phyloP scores from a whole-genome alignment of 2,329 filamentous ascomycete species.

The Septoria petroselini region DNA sequence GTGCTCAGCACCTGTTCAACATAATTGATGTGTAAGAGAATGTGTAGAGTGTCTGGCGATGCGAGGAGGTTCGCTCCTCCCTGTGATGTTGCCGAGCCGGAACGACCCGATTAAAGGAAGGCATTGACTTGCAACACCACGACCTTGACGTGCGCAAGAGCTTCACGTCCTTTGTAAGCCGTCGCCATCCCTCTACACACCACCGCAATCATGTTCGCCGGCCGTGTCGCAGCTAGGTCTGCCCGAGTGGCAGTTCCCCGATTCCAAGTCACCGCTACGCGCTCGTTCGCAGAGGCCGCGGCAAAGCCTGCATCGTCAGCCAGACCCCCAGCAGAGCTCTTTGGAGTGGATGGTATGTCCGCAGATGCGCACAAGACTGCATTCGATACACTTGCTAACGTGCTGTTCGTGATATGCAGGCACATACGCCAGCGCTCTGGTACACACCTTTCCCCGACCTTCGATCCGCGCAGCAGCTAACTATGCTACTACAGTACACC shows the following conservation, averaged over 20 bases:
- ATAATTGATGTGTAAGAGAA: too few relatives aligned
- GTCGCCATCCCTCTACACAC: constrained; percentile 12
- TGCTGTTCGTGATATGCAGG: constrained; percentile 45
- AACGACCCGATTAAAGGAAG: too few relatives aligned
- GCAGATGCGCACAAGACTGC: background rate
- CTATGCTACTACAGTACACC: constrained; percentile 68
- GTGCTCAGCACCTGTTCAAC: too few relatives aligned
- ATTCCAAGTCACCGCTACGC: constrained; percentile 61
- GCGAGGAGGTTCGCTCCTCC: too few relatives aligned
- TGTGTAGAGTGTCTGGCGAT: too few relatives aligned
- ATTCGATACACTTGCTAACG: background rate
- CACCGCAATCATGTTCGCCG: constrained; percentile 53
- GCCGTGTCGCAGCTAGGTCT: constrained; percentile 55
- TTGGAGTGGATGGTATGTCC: constrained; percentile 71
- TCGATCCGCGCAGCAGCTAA: background rate
- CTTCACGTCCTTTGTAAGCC: constrained; percentile 7
- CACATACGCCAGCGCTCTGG: constrained; percentile 97
- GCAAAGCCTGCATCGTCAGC: constrained; percentile 55
- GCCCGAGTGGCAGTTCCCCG: constrained; percentile 56
- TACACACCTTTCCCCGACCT: constrained; percentile 53
- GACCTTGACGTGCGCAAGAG: background rate
- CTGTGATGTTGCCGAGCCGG: too few relatives aligned
- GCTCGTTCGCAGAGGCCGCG: constrained; percentile 69
- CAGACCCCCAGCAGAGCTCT: constrained; percentile 86
- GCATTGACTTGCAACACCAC: too few relatives aligned